Conservation (phyloP, 352 stramenopile species). For the Pythium oligandrum region DNA sequence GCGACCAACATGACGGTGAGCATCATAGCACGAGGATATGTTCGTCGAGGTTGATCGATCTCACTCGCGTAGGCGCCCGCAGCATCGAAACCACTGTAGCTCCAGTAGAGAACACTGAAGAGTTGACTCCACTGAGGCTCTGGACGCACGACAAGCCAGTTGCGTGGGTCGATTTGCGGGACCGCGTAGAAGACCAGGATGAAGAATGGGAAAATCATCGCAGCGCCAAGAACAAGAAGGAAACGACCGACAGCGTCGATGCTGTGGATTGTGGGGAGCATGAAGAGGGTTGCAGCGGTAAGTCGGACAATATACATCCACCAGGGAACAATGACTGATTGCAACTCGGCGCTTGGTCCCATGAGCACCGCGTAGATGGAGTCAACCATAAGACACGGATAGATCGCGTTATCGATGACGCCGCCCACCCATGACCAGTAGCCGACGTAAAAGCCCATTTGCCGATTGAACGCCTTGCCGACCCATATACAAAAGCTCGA, state of each 20-base stretch:
- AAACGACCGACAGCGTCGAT: constrained; percentile 88
- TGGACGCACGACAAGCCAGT: constrained; percentile 64
- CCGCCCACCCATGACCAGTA: constrained; percentile 81
- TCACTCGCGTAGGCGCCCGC: constrained; percentile 90
- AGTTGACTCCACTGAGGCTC: constrained; percentile 80
- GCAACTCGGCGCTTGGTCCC: constrained; percentile 17
- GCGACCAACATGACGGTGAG: constrained; percentile 78
- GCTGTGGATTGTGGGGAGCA: constrained; percentile 63
- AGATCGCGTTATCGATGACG: constrained; percentile 82
- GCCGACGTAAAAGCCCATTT: constrained; percentile 79
- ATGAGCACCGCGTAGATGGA: constrained; percentile 43
- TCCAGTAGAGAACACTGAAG: constrained; percentile 96
- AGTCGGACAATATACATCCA: constrained; percentile 53
- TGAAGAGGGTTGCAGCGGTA: constrained; percentile 42
- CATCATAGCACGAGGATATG: constrained; percentile 87
- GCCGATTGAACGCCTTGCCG: constrained; percentile 56
- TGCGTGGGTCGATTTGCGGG: constrained; percentile 45
- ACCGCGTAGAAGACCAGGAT: constrained; percentile 68
- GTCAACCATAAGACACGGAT: constrained; percentile 73
- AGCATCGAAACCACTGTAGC: constrained; percentile 94
- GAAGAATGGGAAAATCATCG: constrained; percentile 91
- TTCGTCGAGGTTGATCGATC: constrained; percentile 78
- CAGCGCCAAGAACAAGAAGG: constrained; percentile 76
- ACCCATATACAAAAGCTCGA: constrained; percentile 77
- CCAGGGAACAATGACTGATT: constrained; percentile 32